A percentile compares a stretch with the other conserved stretches of the same genome.
Evolutionary conservation across 2,329 filamentous ascomycete genomes (phyloP).

Genomic region (Periconia sp.): DNA sequence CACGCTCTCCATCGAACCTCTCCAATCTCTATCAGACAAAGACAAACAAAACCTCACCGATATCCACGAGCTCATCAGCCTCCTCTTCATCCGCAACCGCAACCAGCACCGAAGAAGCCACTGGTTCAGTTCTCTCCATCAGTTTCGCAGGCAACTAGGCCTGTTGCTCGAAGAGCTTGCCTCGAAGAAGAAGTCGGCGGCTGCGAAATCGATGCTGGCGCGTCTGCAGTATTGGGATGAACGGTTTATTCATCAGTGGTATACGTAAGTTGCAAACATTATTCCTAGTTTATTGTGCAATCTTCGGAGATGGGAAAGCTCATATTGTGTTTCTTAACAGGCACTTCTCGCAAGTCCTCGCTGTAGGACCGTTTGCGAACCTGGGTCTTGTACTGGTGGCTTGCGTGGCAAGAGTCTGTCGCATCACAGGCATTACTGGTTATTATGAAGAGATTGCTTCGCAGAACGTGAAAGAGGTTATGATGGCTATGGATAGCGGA

Average conservation of each 20-base stretch:
- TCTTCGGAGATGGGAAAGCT: slow-evolving; percentile 3
- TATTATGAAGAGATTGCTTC: slow-evolving; percentile 46
- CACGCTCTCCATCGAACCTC: slow-evolving; percentile 20
- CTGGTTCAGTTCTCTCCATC: slow-evolving; percentile 78
- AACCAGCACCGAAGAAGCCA: slow-evolving; percentile 82
- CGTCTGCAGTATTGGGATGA: slow-evolving; percentile 45
- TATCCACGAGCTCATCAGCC: slow-evolving; percentile 62
- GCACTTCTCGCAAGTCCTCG: slow-evolving; percentile 49
- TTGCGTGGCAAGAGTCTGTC: slow-evolving; percentile 43
- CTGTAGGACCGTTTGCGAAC: slow-evolving; percentile 49
- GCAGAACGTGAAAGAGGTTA: slow-evolving; percentile 45
- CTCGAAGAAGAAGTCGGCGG: slow-evolving; percentile 18
- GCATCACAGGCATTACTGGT: slow-evolving; percentile 44
- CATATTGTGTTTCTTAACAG: slow-evolving; percentile 10
- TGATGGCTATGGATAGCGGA: slow-evolving; percentile 48
- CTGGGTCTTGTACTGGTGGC: slow-evolving; percentile 50
- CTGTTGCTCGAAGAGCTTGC: slow-evolving; percentile 51
- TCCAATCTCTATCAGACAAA: slow-evolving; percentile 20
- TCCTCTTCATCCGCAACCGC: slow-evolving; percentile 79
- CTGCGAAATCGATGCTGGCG: slow-evolving; percentile 25
- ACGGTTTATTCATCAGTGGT: slow-evolving; percentile 37
- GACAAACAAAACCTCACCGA: slow-evolving; percentile 38
- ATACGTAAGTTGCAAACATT: slow-evolving; percentile 27
- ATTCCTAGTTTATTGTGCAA: background rate
- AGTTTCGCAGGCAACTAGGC: slow-evolving; percentile 67